Evolutionary conservation across 73 alveolate genomes (phyloP).

Genomic region (Paramecium tetraurelia): DNA sequence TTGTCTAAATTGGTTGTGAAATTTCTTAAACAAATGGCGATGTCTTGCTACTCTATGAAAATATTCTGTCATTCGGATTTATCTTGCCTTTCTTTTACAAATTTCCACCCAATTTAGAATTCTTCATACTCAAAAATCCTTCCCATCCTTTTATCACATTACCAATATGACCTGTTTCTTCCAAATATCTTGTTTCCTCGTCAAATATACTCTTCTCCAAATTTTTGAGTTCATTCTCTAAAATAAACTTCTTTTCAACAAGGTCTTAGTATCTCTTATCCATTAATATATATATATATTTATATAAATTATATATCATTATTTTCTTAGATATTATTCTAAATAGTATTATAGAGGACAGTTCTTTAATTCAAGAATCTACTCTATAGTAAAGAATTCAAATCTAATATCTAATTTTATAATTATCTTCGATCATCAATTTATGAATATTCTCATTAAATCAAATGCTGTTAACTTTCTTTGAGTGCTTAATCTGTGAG

Average conservation of each 20-base stretch:
- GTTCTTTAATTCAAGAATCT: background rate
- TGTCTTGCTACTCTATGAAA: conserved; percentile 32
- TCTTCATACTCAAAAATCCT: background rate
- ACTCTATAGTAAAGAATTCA: background rate
- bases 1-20: background rate
- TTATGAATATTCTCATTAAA: background rate
- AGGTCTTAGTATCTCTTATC: background rate
- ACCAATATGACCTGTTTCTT: background rate
- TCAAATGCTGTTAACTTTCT: background rate
- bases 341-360: background rate
- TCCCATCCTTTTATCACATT: conserved; percentile 31
- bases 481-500: background rate
- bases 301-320: background rate
- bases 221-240: conserved; percentile 4
- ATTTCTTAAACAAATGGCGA: background rate
- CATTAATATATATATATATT: background rate
- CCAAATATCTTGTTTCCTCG: conserved; percentile 18
- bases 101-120: background rate
- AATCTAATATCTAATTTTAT: background rate
- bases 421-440: background rate
- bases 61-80: background rate
- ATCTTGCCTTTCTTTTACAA: background rate
- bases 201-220: conserved; percentile 2
- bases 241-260: background rate
- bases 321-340: background rate